Percentiles rank a stretch among this genome's conserved stretches.
phyloP scores from a whole-genome alignment of 257 asterid species.

The Voacanga thouarsii region DNA sequence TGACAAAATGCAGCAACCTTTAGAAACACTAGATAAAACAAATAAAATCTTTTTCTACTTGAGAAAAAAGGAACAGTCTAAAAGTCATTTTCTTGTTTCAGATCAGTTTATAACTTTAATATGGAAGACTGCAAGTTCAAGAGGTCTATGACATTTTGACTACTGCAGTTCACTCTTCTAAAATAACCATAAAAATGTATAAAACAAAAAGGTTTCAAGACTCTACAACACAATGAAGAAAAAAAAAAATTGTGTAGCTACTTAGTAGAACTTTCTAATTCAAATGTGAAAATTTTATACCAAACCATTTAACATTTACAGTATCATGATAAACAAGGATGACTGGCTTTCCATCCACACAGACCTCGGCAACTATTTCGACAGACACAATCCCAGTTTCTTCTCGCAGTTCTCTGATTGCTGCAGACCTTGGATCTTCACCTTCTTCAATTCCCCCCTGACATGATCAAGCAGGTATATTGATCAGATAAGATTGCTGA shows the following conservation, averaged over 20 bases:
- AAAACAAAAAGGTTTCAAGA: not conserved
- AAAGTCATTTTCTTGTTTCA: not conserved
- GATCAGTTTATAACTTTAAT: not conserved
- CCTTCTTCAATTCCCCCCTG: slow-evolving; percentile 98
- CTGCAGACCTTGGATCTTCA: slow-evolving; percentile 92
- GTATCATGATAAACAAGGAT: not conserved
- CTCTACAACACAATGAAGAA: not conserved
- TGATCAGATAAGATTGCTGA: slow-evolving; percentile 9
- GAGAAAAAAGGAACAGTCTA: not conserved
- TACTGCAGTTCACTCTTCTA: not conserved
- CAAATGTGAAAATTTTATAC: not conserved
- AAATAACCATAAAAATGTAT: not conserved
- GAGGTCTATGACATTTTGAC: too few relatives aligned
- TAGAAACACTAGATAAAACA: slow-evolving; percentile 9
- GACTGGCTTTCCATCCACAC: slow-evolving; percentile 15
- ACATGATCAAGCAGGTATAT: slow-evolving; percentile 11
- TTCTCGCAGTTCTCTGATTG: slow-evolving; percentile 81
- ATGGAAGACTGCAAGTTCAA: not conserved
- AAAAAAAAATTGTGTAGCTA: not conserved
- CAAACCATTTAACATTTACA: not conserved
- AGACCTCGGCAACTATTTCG: slow-evolving; percentile 82
- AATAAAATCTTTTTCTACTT: not conserved
- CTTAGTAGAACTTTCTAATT: not conserved
- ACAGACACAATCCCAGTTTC: slow-evolving; percentile 95
- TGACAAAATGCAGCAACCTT: slow-evolving; percentile 30